Evolutionary conservation across 2,329 filamentous ascomycete species (phyloP).

Genomic region (Helminthosporium solani): DNA sequence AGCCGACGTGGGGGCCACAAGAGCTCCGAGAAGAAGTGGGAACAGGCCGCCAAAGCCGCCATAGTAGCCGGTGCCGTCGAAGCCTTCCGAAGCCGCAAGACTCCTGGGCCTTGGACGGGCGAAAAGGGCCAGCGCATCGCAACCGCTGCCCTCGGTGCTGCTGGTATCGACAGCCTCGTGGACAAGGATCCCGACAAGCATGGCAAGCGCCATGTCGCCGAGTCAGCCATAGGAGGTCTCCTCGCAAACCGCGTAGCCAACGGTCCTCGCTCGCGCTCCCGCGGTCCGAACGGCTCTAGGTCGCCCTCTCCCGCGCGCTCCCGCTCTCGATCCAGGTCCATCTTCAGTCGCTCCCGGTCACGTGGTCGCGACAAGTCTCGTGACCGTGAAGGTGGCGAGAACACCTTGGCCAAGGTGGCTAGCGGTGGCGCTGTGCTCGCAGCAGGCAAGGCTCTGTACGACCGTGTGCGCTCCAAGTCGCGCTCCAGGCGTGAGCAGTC

Average conservation of each 20-base stretch:
- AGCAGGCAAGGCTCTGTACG: constrained; percentile 54
- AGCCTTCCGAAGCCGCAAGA: constrained; percentile 86
- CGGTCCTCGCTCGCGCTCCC: constrained; percentile 67
- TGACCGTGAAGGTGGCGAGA: constrained; percentile 43
- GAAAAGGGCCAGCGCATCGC: constrained; percentile 89
- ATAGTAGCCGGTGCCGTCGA: constrained; percentile 87
- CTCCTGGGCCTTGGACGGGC: constrained; percentile 85
- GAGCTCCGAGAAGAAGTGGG: constrained; percentile 65
- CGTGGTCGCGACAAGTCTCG: constrained; percentile 47
- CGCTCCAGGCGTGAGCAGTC: constrained; percentile 50
- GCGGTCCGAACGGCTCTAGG: constrained; percentile 44
- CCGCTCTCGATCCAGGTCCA: constrained; percentile 62
- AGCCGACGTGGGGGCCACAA: constrained; percentile 51
- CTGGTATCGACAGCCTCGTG: constrained; percentile 77
- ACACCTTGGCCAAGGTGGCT: constrained; percentile 51
- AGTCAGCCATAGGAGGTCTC: constrained; percentile 85
- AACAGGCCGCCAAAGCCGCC: constrained; percentile 86
- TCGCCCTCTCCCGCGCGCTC: constrained; percentile 68
- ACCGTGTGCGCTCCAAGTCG: constrained; percentile 57
- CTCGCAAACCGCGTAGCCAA: constrained; percentile 84
- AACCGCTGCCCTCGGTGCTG: constrained; percentile 82
- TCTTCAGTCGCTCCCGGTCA: constrained; percentile 33
- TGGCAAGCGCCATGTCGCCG: constrained; percentile 75
- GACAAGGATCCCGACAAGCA: constrained; percentile 70
- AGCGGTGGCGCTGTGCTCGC: constrained; percentile 52